These are phyloP conservation scores for Aspergillus sclerotialis DNA, from an alignment of 2,329 filamentous ascomycete genomes.

Conservation along the genomic window DNA sequence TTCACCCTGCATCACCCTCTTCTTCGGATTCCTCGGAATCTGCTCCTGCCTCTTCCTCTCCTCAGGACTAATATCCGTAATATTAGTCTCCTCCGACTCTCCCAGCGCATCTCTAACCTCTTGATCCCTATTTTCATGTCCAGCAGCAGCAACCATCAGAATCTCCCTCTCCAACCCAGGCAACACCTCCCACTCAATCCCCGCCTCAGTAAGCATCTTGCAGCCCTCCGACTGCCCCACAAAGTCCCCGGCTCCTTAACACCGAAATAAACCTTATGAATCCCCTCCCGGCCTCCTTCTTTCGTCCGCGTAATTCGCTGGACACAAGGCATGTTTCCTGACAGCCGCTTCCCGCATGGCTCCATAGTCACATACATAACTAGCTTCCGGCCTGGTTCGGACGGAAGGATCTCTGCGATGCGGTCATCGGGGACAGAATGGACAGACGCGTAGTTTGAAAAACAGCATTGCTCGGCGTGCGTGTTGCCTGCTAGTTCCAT, in stretches of 20 bases:
- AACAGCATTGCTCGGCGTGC: conserved; percentile 89
- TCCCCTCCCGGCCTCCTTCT: conserved; percentile 46
- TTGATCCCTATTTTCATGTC: conserved; percentile 50
- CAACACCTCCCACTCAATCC: conserved; percentile 67
- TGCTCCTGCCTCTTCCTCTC: conserved; percentile 32
- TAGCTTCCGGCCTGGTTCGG: conserved; percentile 37
- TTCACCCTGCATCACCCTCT: conserved; percentile 40
- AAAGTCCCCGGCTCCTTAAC: conserved; percentile 88
- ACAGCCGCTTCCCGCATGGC: conserved; percentile 40
- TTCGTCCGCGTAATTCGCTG: conserved; percentile 62
- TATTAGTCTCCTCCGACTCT: conserved; percentile 24
- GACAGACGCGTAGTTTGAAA: conserved; percentile 55
- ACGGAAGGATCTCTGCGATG: conserved; percentile 35
- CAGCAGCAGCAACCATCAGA: conserved; percentile 71
- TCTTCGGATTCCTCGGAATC: conserved; percentile 37
- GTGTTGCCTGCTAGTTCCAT: conserved; percentile 88
- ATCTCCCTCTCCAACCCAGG: conserved; percentile 74
- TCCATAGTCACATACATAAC: conserved; percentile 87
- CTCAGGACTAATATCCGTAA: conserved; percentile 32
- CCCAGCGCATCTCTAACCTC: conserved; percentile 20
- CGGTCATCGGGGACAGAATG: conserved; percentile 29
- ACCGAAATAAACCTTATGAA: conserved; percentile 77
- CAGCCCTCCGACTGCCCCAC: conserved; percentile 74
- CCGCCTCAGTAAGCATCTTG: conserved; percentile 60
- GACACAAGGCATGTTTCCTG: conserved; percentile 52